Evolutionary conservation across 75 land plant genomes (phyloP).

Genomic region (Chamaecyparis obtusa): DNA sequence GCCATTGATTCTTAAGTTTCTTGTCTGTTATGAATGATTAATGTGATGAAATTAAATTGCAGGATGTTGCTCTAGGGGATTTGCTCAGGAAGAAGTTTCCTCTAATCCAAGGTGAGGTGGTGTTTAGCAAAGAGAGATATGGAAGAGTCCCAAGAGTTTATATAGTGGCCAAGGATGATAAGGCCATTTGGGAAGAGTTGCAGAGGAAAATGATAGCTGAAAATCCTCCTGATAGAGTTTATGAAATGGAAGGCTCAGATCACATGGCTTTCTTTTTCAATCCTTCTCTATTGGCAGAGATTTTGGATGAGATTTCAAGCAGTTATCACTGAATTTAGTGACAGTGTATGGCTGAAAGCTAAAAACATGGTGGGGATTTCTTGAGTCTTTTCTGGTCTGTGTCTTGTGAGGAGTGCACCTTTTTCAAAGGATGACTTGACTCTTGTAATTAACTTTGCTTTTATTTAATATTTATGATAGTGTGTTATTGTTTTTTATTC

Average conservation of each 20-base stretch:
- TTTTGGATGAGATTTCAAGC: conserved; percentile 17
- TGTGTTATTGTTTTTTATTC: too few species aligned
- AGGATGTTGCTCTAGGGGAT: neutral
- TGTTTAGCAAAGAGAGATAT: conserved; percentile 22
- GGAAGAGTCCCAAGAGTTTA: conserved; percentile 37
- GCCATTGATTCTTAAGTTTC: neutral
- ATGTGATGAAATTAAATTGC: neutral
- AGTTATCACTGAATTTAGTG: too few species aligned
- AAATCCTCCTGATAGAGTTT: conserved; percentile 21
- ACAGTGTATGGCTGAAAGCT: neutral
- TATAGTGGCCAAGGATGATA: conserved; percentile 34
- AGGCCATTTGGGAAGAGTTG: conserved; percentile 12
- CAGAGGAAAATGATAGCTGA: conserved; percentile 35
- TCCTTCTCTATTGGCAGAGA: conserved; percentile 20
- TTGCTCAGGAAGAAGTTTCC: neutral
- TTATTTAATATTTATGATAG: too few species aligned
- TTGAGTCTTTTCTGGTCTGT: neutral
- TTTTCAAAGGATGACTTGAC: too few species aligned
- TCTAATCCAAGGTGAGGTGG: neutral
- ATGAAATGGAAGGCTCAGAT: conserved; percentile 42
- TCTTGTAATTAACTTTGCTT: too few species aligned
- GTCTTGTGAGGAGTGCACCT: too few species aligned
- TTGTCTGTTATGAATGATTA: neutral
- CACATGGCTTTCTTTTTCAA: conserved; percentile 53
- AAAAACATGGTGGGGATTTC: neutral